These are phyloP conservation scores for Vigna mungo DNA, from an alignment of 306 rosid genomes.

Conservation along the genomic window DNA sequence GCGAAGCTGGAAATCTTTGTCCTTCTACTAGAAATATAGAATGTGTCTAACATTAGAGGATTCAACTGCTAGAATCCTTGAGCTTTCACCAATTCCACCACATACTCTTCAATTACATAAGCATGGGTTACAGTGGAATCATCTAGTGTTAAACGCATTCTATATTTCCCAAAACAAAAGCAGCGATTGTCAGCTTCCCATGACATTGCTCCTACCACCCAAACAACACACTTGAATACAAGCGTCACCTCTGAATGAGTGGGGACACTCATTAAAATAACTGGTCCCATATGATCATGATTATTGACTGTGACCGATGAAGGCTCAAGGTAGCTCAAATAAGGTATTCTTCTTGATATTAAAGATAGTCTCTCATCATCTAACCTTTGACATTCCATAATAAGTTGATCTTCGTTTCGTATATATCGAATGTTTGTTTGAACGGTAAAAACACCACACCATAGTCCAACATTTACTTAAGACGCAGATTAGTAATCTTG, in stretches of 20 bases:
- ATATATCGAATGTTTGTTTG: constrained; percentile 59
- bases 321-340: constrained; percentile 50
- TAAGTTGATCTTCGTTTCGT: constrained; percentile 49
- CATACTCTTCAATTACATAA: too few relatives aligned
- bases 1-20: constrained; percentile 48
- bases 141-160: too few relatives aligned
- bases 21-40: constrained; percentile 46
- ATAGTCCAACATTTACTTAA: constrained; percentile 61
- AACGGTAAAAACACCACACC: constrained; percentile 56
- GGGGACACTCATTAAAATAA: too few relatives aligned
- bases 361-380: constrained; percentile 50
- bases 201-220: too few relatives aligned
- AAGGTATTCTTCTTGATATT: constrained; percentile 47
- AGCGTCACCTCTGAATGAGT: too few relatives aligned
- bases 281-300: too few relatives aligned
- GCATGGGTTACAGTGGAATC: not conserved
- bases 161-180: too few relatives aligned
- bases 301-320: constrained; percentile 56
- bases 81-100: too few relatives aligned
- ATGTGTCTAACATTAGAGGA: constrained; percentile 25
- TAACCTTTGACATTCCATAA: constrained; percentile 56
- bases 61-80: too few relatives aligned
- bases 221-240: too few relatives aligned
- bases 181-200: too few relatives aligned
- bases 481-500: constrained; percentile 55